Evolutionary conservation across 2,329 filamentous ascomycete genomes (phyloP), one percentile per base, ranked within the genome.

Genomic region (Fusarium sp.): DNA sequence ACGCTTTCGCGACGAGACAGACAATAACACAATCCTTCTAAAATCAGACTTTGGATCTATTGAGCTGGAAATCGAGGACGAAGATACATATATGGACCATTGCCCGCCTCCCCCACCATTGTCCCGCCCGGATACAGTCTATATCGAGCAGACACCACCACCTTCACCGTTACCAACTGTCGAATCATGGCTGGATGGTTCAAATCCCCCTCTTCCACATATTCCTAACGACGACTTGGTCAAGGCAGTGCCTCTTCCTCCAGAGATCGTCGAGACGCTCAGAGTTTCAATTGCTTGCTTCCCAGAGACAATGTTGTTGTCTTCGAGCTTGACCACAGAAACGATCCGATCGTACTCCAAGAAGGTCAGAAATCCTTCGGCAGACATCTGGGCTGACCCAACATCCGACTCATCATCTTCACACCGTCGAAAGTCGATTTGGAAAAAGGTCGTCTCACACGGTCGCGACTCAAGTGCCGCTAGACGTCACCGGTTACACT

Each of bases 291-390:
- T 88, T 13, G 79, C 82, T 7, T 88, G 85, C 69, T 89, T 89
- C 66, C 87, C 87, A 0, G 86, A 88, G 68, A 88, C 86, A 2
- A 87, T 88, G 84, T 82, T 89, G 2, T 78, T 85, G 13, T 84
- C 86, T 7, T 85, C 83, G 0, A 88, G 84, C 71, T 78, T 88
- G 7, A 85, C 87, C 1, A 81, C 88, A 50, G 87, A 89, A 75
- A 88, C 85, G 0, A 87, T 89, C 60, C 85, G 87, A 18, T 77
- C 82, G 28, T 88, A 88, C 68, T 84, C 86, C 0, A 85, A 81
- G 54, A 88, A 87, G 71, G 75, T 87, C 41, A 82, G 81, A 49
- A 85, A 84, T n/a, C 78, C 79, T 11, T 55, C 68, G 10, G 49
- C 54, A 4, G 76, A 80, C 21, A 40, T 71, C 4, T 55, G 72